Conservation (phyloP, 352 stramenopile genomes). For the Globisporangium carolinianum region DNA sequence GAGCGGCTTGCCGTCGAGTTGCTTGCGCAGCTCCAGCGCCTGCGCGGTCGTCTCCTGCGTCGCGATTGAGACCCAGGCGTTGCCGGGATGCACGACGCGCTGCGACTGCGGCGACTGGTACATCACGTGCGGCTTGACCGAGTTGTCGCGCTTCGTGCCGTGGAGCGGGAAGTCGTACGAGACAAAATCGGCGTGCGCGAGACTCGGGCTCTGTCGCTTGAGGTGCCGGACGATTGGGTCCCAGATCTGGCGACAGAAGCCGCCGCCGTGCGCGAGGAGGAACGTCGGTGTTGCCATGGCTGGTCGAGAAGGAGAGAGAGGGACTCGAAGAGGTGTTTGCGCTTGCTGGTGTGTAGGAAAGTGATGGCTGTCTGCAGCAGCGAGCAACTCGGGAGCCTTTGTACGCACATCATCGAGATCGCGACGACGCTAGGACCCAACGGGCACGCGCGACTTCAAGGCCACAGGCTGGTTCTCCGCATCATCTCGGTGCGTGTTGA, state of each 20-base stretch:
- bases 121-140: slow-evolving; percentile 8
- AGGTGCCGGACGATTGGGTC: slow-evolving; percentile 34
- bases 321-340: too few relatives aligned
- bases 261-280: slow-evolving; percentile 37
- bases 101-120: slow-evolving; percentile 13
- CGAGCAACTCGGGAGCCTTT: too few relatives aligned
- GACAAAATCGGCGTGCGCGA: slow-evolving; percentile 8
- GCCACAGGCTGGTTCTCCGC: too few relatives aligned
- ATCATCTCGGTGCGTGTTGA: too few relatives aligned
- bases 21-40: slow-evolving; percentile 18
- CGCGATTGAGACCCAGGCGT: slow-evolving; percentile 15
- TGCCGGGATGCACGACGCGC: slow-evolving; percentile 31
- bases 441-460: too few relatives aligned
- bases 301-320: too few relatives aligned
- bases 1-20: slow-evolving; percentile 17
- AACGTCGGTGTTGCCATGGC: slow-evolving; percentile 14
- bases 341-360: too few relatives aligned
- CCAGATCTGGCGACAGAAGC: slow-evolving; percentile 46
- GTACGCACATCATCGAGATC: too few relatives aligned
- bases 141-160: slow-evolving; percentile 36
- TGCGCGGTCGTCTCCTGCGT: slow-evolving; percentile 16
- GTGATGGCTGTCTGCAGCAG: too few relatives aligned
- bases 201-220: slow-evolving; percentile 17
- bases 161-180: slow-evolving; percentile 53
- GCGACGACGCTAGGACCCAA: too few relatives aligned